phyloP scores from a whole-genome alignment of 1,284 basidiomycete species.

The Ganoderma lucidum region DNA sequence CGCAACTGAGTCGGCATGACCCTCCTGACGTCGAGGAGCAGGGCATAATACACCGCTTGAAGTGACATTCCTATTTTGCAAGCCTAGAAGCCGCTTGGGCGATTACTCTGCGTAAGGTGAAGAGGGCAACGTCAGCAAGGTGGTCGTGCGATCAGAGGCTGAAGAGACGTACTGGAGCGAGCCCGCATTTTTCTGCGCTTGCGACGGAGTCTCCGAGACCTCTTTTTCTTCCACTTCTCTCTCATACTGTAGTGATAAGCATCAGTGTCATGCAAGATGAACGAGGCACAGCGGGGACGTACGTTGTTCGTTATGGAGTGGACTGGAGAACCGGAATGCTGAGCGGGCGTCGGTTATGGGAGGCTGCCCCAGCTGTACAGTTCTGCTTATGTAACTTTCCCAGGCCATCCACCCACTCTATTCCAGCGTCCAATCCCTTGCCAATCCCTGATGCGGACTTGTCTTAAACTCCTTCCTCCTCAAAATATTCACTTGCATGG shows the following conservation, averaged over 20 bases:
- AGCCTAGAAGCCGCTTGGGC: constrained; percentile 40
- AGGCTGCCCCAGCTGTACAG: constrained; percentile 54
- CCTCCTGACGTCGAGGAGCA: constrained; percentile 29
- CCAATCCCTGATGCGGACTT: not conserved
- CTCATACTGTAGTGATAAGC: constrained; percentile 63
- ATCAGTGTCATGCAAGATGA: constrained; percentile 19
- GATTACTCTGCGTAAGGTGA: constrained; percentile 43
- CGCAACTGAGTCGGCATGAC: constrained; percentile 33
- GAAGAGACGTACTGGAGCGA: constrained; percentile 76
- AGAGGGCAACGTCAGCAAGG: constrained; percentile 4
- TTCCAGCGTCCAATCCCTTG: not conserved
- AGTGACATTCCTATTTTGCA: constrained; percentile 38
- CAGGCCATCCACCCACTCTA: constrained; percentile 12
- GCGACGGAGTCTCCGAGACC: constrained; percentile 86
- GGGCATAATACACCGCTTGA: constrained; percentile 27
- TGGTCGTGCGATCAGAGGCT: not conserved
- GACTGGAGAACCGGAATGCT: constrained; percentile 32
- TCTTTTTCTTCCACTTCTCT: constrained; percentile 94
- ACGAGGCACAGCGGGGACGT: constrained; percentile 26
- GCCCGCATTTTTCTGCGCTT: constrained; percentile 93
- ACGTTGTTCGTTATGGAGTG: constrained; percentile 46
- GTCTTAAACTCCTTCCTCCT: too few species aligned
- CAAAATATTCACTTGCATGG: constrained; percentile 39
- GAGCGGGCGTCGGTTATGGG: constrained; percentile 34
- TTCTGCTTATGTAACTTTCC: constrained; percentile 46